Percentiles rank a stretch among this genome's conserved stretches.
phyloP scores from a whole-genome alignment of 345 rosid genomes.

The Salix brachista region DNA sequence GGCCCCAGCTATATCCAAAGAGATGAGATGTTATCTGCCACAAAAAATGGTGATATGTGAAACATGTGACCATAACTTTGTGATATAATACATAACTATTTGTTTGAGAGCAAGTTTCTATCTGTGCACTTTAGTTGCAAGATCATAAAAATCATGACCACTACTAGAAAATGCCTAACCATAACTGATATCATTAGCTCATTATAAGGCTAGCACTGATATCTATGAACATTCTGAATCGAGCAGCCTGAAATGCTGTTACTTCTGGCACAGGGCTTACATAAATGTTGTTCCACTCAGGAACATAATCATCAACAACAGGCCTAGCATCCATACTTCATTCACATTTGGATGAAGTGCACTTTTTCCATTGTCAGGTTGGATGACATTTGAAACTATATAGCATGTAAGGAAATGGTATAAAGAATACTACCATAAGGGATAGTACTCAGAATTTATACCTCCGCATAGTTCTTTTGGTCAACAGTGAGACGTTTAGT shows the following conservation, averaged over 20 bases:
- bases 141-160: background rate
- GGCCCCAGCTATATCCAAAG: conserved; percentile 83
- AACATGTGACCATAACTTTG: background rate
- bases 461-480: conserved; percentile 81
- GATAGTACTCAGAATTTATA: conserved; percentile 10
- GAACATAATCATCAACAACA: no score
- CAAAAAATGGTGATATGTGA: conserved; percentile 15
- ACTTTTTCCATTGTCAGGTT: background rate
- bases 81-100: background rate
- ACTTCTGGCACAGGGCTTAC: background rate
- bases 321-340: no score
- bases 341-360: background rate
- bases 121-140: background rate
- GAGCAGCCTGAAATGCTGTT: background rate
- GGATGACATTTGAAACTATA: background rate
- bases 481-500: conserved; percentile 88
- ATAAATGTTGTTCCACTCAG: background rate
- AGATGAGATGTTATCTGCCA: conserved; percentile 87
- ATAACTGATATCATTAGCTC: background rate
- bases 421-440: background rate
- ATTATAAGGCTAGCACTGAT: background rate
- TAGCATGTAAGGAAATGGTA: background rate
- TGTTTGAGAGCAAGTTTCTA: background rate
- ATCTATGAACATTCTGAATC: no score
- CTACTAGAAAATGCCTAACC: background rate